Percentiles rank a stretch among this genome's conserved stretches.
phyloP scores from a whole-genome alignment of 306 rosid genomes.

The Sechiopsis laciniata region DNA sequence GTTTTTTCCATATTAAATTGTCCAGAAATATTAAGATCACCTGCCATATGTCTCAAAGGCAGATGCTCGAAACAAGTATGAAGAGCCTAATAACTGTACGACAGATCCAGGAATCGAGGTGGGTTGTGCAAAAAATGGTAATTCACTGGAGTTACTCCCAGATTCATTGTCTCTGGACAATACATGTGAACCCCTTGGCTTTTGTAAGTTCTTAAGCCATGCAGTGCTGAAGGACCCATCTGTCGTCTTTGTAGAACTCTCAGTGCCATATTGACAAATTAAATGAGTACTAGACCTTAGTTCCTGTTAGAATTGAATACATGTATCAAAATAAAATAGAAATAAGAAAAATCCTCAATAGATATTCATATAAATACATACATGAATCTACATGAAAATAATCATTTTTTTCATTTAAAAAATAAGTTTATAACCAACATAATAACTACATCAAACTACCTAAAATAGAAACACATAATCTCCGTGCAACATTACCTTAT shows the following conservation, averaged over 20 bases:
- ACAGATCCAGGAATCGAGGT: constrained; percentile 91
- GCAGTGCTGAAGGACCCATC: constrained; percentile 81
- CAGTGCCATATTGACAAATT: constrained; percentile 65
- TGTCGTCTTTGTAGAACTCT: constrained; percentile 62
- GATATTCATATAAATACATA: not conserved
- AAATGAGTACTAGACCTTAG: constrained; percentile 76
- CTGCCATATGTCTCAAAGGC: constrained; percentile 93
- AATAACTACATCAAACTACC: constrained; percentile 8
- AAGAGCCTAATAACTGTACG: constrained; percentile 75
- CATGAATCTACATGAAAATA: not conserved
- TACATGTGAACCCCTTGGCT: constrained; percentile 61
- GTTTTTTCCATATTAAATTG: not conserved
- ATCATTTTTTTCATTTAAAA: not conserved
- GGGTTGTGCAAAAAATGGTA: constrained; percentile 71
- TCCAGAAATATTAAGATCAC: constrained; percentile 34
- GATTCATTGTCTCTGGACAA: constrained; percentile 58
- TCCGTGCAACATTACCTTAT: constrained; percentile 57
- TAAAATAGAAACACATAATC: constrained; percentile 23
- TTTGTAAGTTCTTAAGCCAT: constrained; percentile 83
- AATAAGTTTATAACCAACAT: not conserved
- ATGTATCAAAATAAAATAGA: constrained; percentile 21
- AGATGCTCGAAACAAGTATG: constrained; percentile 77
- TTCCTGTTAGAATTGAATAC: constrained; percentile 46
- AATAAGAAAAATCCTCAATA: not conserved
- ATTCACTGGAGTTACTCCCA: constrained; percentile 44